Evolutionary conservation across 2,329 filamentous ascomycete genomes (phyloP).

Genomic region (Elsinoe fawcettii): DNA sequence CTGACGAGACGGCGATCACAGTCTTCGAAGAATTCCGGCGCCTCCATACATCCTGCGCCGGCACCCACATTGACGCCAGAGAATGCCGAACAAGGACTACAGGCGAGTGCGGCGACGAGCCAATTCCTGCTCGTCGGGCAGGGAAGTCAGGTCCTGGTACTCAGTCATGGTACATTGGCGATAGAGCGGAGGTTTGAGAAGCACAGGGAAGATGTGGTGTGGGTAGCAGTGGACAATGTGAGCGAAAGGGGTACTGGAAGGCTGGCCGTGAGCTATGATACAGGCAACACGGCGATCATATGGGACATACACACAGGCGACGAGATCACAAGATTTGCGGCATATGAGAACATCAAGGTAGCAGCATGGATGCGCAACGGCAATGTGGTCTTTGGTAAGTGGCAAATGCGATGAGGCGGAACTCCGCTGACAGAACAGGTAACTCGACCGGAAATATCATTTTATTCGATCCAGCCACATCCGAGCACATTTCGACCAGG

Average conservation of each 20-base stretch:
- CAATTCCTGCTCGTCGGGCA: constrained; percentile 86
- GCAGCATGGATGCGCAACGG: constrained; percentile 96
- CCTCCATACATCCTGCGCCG: constrained; percentile 31
- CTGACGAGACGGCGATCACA: constrained; percentile 7
- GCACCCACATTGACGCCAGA: constrained; percentile 39
- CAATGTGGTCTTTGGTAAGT: constrained; percentile 88
- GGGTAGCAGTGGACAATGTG: constrained; percentile 83
- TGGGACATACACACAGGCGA: constrained; percentile 93
- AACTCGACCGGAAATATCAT: constrained; percentile 91
- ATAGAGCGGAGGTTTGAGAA: constrained; percentile 79
- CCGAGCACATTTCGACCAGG: constrained; percentile 81
- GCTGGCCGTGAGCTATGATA: constrained; percentile 87
- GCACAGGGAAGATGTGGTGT: constrained; percentile 73
- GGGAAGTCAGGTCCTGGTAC: constrained; percentile 71
- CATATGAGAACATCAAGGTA: constrained; percentile 76
- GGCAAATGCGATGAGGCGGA: constrained; percentile 9
- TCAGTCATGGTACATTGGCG: constrained; percentile 85
- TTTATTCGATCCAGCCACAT: constrained; percentile 85
- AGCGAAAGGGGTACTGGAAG: constrained; percentile 80
- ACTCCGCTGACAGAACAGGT: constrained; percentile 46
- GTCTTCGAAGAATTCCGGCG: constrained; percentile 11
- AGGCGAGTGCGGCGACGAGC: constrained; percentile 83
- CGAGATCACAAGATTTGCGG: constrained; percentile 84
- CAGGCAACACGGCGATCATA: constrained; percentile 82
- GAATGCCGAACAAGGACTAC: constrained; percentile 52